These are phyloP conservation scores for Mrakia frigida DNA, from an alignment of 768 basidiomycete species.

Conservation along the genomic window DNA sequence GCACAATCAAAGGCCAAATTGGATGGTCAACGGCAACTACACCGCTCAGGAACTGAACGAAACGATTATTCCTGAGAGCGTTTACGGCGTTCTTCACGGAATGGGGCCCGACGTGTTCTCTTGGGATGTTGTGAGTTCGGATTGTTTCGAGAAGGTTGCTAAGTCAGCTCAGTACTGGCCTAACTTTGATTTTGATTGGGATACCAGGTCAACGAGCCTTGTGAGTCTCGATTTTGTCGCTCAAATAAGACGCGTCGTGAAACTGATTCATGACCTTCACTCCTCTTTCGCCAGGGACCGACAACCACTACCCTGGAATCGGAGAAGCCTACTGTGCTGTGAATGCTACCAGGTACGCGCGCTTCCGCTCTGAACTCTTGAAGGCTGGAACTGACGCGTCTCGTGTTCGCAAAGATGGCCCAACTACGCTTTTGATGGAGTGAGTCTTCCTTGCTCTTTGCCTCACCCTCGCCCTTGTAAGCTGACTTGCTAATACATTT, in stretches of 20 bases:
- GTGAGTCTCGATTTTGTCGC: too few relatives aligned
- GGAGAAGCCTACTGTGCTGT: not conserved
- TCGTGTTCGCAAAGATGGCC: not conserved
- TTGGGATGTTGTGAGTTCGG: not conserved
- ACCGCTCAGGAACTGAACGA: not conserved
- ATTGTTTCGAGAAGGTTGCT: too few relatives aligned
- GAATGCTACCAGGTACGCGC: not conserved
- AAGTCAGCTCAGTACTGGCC: too few relatives aligned
- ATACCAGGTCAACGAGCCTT: slow-evolving; percentile 4
- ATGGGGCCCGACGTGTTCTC: not conserved
- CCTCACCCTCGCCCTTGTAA: not conserved
- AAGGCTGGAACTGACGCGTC: not conserved
- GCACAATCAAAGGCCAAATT: slow-evolving; percentile 9
- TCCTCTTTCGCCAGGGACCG: not conserved
- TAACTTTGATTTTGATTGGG: too few relatives aligned
- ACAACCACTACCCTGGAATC: not conserved
- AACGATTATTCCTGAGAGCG: not conserved
- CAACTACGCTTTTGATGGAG: slow-evolving; percentile 3
- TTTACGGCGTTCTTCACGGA: not conserved
- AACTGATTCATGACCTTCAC: not conserved
- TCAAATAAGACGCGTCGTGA: not conserved
- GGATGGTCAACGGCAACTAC: not conserved
- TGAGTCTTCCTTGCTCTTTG: not conserved
- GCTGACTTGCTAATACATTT: not conserved
- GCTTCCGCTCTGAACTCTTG: not conserved